phyloP scores from a whole-genome alignment of 2,329 filamentous ascomycete species.

The Colletotrichum camelliae region DNA sequence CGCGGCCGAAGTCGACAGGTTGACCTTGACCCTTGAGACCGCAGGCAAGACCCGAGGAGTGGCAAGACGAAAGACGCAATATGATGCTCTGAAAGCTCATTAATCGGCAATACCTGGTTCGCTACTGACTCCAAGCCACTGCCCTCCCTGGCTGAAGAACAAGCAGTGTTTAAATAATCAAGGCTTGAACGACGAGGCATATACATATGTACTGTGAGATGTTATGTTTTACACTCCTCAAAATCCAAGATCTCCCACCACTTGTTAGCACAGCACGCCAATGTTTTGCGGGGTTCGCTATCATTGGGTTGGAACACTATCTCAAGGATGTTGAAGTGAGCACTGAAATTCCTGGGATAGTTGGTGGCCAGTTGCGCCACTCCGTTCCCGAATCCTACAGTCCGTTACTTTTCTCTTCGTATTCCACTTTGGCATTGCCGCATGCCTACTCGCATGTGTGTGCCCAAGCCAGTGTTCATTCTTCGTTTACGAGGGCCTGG shows the following conservation, averaged over 20 bases:
- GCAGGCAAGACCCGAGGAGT: not conserved
- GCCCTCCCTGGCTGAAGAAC: not conserved
- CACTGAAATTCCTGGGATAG: not conserved
- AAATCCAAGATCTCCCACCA: not conserved
- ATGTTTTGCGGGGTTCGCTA: not conserved
- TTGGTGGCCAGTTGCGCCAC: not conserved
- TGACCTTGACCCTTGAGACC: not conserved
- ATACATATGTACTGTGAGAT: not conserved
- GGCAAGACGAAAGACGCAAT: no score
- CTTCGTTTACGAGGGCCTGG: not conserved
- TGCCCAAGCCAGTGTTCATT: not conserved
- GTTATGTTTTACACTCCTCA: accelerated
- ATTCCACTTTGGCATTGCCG: not conserved
- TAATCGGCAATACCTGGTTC: not conserved
- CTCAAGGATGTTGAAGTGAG: not conserved
- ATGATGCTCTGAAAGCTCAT: not conserved
- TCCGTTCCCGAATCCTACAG: not conserved
- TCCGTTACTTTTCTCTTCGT: not conserved
- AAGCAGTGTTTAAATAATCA: not conserved
- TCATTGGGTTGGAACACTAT: no score
- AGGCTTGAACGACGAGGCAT: not conserved
- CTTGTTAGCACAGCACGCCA: not conserved
- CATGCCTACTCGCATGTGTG: not conserved
- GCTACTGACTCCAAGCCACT: not conserved
- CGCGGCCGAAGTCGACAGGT: not conserved